phyloP scores from a whole-genome alignment of 2,329 filamentous ascomycete genomes.

The Dactylellina haptotyla region DNA sequence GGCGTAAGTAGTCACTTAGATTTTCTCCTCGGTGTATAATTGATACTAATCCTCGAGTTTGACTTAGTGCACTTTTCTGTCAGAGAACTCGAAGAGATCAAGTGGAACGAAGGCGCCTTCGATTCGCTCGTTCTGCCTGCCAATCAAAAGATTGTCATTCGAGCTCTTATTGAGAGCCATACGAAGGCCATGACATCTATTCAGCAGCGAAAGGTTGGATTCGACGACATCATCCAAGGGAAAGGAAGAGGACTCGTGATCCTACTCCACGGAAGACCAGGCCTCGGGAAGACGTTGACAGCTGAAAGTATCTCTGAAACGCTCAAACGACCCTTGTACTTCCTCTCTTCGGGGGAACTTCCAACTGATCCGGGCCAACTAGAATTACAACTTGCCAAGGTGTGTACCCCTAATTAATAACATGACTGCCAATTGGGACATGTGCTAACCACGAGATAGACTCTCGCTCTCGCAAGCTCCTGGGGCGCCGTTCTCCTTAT shows the following conservation, averaged over 20 bases:
- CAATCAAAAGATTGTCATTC: slow-evolving; percentile 68
- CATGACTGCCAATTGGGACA: slow-evolving; percentile 66
- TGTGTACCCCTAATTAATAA: slow-evolving; percentile 64
- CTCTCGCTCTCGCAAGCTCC: slow-evolving; percentile 83
- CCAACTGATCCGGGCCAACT: slow-evolving; percentile 70
- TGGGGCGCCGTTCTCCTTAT: slow-evolving; percentile 87
- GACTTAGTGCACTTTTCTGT: slow-evolving; percentile 76
- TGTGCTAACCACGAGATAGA: slow-evolving; percentile 67
- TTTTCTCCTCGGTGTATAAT: background rate
- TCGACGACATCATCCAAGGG: slow-evolving; percentile 83
- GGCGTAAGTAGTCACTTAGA: slow-evolving; percentile 63
- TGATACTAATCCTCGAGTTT: background rate
- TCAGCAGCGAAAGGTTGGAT: slow-evolving; percentile 16
- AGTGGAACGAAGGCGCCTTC: slow-evolving; percentile 86
- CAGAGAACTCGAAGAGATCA: slow-evolving; percentile 79
- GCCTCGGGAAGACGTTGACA: slow-evolving; percentile 88
- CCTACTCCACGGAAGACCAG: slow-evolving; percentile 69
- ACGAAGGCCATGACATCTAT: slow-evolving; percentile 28
- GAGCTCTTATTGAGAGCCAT: slow-evolving; percentile 56
- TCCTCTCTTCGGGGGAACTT: slow-evolving; percentile 82
- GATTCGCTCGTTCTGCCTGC: slow-evolving; percentile 77
- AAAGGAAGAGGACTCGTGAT: slow-evolving; percentile 87
- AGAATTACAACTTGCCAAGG: slow-evolving; percentile 64
- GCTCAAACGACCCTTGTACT: slow-evolving; percentile 82
- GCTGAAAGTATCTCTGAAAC: slow-evolving; percentile 87